Base-by-base conservation (phyloP, 768 basidiomycete genomes). In the Brasilioporus rufonigricans region DNA sequence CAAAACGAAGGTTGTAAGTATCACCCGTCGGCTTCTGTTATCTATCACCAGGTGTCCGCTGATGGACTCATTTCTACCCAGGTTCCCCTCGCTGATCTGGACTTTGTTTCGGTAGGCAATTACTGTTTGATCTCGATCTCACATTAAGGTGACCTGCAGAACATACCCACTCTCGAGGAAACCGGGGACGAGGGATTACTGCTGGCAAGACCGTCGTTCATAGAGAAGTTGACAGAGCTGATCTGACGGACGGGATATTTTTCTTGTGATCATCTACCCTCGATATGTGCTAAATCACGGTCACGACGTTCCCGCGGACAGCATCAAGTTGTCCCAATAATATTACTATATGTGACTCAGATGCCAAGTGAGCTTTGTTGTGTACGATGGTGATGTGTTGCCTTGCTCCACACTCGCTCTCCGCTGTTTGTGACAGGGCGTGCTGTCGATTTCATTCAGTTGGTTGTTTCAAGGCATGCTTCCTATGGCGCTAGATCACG, bases 81-180 rank as follows among this genome's bases (percentile, higher is more conserved):
- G 65, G 6, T 18, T 44, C 52, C 61, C 23, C 61, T 66, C 21
- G 44, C 39, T 19, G 82, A 89, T 60, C 86, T 88, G 80, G 88
- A 89, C 67, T 86, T 89, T 56, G 79, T 82, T 55, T 85, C 86
- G 33, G 85, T 83, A 53, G 50, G 80, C 68, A 5, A 50, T 29
- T 0, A 9, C 27, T 26, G 5, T 13, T n/a, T 12, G 31, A 38
- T 19, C 18, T 2, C 9, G 12, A 44, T 14, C 29, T 5, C 4
- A n/a, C 36, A 13, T 46, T 65, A 24, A 56, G 4, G 12, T 39
- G 29, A 47, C 7, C 29, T 32, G 5, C 57, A 86, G 82, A 81
- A 86, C 50, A 85, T 89, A 53, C 88, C 88, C 3, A 78, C 80
- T 0, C 45, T 83, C 29, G 85, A 87, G 68, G 86, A 89, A 70